These are phyloP conservation scores for Hebeloma cylindrosporum DNA, from an alignment of 768 basidiomycete species.

Conservation along the genomic window DNA sequence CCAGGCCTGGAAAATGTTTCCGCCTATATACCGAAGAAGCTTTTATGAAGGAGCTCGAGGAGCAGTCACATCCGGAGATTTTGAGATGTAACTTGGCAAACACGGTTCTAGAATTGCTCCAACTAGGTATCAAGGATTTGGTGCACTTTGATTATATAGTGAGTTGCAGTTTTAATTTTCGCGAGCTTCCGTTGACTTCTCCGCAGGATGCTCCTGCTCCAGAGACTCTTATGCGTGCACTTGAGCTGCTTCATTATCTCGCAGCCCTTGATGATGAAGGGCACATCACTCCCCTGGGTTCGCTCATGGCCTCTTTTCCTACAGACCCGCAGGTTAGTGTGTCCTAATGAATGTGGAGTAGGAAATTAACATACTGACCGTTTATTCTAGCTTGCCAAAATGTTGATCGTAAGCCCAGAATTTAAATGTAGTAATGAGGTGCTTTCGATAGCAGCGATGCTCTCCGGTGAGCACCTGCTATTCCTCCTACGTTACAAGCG, in stretches of 20 bases:
- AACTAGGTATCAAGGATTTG: constrained; percentile 1
- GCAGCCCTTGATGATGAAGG: background rate
- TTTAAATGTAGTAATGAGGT: background rate
- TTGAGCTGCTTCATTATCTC: background rate
- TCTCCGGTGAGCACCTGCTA: background rate
- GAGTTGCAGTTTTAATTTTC: background rate
- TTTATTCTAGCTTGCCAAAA: background rate
- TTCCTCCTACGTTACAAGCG: background rate
- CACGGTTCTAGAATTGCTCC: background rate
- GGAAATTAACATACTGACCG: too few relatives aligned
- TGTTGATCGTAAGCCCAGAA: constrained; percentile 1
- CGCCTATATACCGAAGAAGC: background rate
- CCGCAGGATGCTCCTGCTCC: background rate
- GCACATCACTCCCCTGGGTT: background rate
- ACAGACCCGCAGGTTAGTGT: background rate
- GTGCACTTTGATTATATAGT: background rate
- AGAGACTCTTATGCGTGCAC: constrained; percentile 1
- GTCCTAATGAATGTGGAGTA: background rate
- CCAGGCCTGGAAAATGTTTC: background rate
- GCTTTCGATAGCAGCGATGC: constrained; percentile 1
- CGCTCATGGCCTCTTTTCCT: constrained; percentile 1
- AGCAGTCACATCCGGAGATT: constrained; percentile 1
- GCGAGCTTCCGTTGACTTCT: background rate
- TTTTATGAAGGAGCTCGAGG: constrained; percentile 1
- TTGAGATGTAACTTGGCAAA: constrained; percentile 2